Evolutionary conservation across 495 filamentous ascomycete species (phyloP).

Genomic region (Talaromyces stipitatus): DNA sequence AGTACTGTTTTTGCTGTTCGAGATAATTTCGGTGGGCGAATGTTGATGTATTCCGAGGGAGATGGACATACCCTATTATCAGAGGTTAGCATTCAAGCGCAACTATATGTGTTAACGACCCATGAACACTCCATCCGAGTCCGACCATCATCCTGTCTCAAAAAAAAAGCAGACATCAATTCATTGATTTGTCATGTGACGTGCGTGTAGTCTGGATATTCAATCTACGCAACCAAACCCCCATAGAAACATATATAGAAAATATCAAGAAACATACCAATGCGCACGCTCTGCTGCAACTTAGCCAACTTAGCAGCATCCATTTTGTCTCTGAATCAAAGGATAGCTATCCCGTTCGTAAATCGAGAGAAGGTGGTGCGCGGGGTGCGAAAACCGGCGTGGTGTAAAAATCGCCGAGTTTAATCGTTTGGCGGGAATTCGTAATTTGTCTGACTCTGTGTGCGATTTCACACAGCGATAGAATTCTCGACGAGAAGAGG

Average conservation of each 20-base stretch:
- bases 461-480: background rate
- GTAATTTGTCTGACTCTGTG: background rate
- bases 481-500: background rate
- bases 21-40: background rate
- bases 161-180: too few relatives aligned
- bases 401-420: background rate
- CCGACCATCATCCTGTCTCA: too few relatives aligned
- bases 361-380: background rate
- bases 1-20: constrained; percentile 9
- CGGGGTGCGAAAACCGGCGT: background rate
- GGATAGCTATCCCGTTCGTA: too few relatives aligned
- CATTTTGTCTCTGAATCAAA: constrained; percentile 30
- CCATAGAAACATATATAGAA: constrained; percentile 2
- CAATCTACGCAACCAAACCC: too few relatives aligned
- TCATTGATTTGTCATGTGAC: background rate
- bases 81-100: background rate
- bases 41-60: background rate
- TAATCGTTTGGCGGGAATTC: background rate
- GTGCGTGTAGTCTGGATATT: too few relatives aligned
- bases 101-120: background rate
- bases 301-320: constrained; percentile 52
- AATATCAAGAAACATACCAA: constrained; percentile 38
- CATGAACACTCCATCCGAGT: too few relatives aligned
- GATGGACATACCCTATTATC: constrained; percentile 1
- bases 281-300: constrained; percentile 50